Evolutionary conservation across 2,329 filamentous ascomycete genomes (phyloP).

Genomic region (Nigrospora oryzae): DNA sequence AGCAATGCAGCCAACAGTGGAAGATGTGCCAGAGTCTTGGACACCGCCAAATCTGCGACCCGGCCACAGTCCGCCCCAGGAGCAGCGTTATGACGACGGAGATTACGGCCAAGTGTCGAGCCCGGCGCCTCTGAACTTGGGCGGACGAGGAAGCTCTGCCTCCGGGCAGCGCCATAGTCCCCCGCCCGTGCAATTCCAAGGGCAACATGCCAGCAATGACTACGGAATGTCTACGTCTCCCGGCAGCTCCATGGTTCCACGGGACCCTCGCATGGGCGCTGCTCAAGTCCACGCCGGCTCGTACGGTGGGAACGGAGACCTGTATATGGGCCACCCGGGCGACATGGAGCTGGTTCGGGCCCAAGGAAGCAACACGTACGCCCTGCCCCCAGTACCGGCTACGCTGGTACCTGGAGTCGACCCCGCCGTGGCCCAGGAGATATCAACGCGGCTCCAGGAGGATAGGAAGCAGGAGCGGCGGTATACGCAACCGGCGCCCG

Average conservation of each 20-base stretch:
- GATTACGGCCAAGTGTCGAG: constrained; percentile 29
- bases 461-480: constrained; percentile 40
- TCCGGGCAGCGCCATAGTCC: constrained; percentile 20
- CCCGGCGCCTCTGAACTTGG: constrained; percentile 37
- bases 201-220: neutral
- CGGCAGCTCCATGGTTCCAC: neutral
- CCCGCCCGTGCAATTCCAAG: constrained; percentile 15
- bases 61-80: constrained; percentile 13
- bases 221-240: constrained; percentile 1
- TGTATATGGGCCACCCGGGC: constrained; percentile 18
- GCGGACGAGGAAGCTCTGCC: constrained; percentile 22
- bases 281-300: constrained; percentile 3
- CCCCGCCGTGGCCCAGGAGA: constrained; percentile 43
- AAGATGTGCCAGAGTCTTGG: constrained; percentile 52
- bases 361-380: constrained; percentile 27
- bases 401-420: constrained; percentile 56
- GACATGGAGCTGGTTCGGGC: constrained; percentile 26
- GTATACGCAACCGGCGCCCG: constrained; percentile 29
- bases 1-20: constrained; percentile 54
- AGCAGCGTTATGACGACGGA: constrained; percentile 26
- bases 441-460: constrained; percentile 49
- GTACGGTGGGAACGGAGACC: constrained; percentile 12
- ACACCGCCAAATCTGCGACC: constrained; percentile 18
- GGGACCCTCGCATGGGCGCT: neutral
- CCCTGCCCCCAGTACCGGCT: constrained; percentile 40